These are phyloP conservation scores for Diutina rugosa DNA, from an alignment of 1,139 yeast species.

Conservation along the genomic window DNA sequence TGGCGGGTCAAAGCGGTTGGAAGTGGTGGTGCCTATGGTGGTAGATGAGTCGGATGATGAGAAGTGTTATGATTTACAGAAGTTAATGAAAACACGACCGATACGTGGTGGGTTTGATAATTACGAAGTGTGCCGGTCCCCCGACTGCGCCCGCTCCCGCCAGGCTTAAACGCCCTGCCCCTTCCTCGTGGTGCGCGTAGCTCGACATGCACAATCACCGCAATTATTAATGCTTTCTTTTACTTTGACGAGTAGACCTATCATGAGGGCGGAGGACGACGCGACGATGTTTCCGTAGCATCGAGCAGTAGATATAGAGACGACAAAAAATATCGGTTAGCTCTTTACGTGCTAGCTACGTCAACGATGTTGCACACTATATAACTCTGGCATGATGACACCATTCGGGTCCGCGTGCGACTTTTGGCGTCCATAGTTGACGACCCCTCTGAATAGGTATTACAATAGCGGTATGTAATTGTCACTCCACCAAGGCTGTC, in stretches of 20 bases:
- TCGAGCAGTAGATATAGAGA: too few relatives aligned
- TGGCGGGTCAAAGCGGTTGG: not conserved
- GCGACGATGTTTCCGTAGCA: not conserved
- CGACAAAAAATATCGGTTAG: too few relatives aligned
- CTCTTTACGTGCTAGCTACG: too few relatives aligned
- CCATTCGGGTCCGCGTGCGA: too few relatives aligned
- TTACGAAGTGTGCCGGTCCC: not conserved
- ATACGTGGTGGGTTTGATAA: not conserved
- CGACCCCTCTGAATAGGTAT: too few relatives aligned
- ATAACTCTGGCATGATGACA: too few relatives aligned
- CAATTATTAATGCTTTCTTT: not conserved
- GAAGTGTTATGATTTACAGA: not conserved
- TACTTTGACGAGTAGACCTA: not conserved
- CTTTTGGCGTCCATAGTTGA: too few relatives aligned
- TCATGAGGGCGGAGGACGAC: not conserved
- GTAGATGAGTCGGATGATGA: not conserved
- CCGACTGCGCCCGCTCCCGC: not conserved
- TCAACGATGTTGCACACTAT: too few relatives aligned
- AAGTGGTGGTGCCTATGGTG: not conserved
- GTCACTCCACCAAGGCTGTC: too few relatives aligned
- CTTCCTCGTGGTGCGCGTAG: not conserved
- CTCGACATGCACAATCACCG: not conserved
- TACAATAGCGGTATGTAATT: too few relatives aligned
- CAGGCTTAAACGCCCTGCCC: not conserved
- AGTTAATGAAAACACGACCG: not conserved